Base-by-base conservation (phyloP, 371 early-diverging fungal genomes). In the Haplosporangium sp. region DNA sequence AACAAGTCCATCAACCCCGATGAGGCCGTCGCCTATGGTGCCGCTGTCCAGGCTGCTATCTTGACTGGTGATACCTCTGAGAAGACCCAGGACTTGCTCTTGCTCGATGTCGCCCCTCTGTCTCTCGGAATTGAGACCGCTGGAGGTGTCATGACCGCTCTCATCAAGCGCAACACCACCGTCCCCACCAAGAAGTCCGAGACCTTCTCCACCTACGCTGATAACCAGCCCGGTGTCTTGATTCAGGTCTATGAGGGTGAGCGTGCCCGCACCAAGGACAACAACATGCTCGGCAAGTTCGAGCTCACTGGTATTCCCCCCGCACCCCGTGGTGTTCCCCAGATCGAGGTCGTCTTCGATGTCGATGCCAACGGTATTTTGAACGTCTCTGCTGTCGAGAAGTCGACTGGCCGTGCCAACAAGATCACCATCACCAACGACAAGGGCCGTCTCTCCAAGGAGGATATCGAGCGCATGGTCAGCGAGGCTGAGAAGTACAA, bases 241-340 rank as follows among this genome's bases (percentile, higher is more conserved):
- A 99, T 99, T 85, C 95, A 95, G 85, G 96, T 99, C 68, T 99
- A 85, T 83, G 99, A 98, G 88, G 99, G 99, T 83, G 97, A 97
- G 86, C 96, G 99, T 87, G 85, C 96, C 23, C 92, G 93, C 82
- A 96, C 98, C 84, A 93, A 93, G 92, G 96, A 97, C 88, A 97
- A 97, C 94, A 94, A 96, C 91, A 83, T 94, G 79, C 91, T 98
- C 73, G 98, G 96, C 80, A 95, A 95, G 86, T 99, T 99, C 86
- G 96, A 96, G 82, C 92, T 99, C 59, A 90, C 96, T 62, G 97
- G 96, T 62, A 96, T 98, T 77, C 95, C 96, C 41, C 96, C 96
- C 46, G 96, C 97, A 55, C 98, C 98, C 47, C 95, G 96, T 80
- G 99, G 99, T 82, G 95, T 96, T 69, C 99, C 99, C 55, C 98